Conservation (phyloP, 768 basidiomycete genomes). For the Roridomyces roridus region DNA sequence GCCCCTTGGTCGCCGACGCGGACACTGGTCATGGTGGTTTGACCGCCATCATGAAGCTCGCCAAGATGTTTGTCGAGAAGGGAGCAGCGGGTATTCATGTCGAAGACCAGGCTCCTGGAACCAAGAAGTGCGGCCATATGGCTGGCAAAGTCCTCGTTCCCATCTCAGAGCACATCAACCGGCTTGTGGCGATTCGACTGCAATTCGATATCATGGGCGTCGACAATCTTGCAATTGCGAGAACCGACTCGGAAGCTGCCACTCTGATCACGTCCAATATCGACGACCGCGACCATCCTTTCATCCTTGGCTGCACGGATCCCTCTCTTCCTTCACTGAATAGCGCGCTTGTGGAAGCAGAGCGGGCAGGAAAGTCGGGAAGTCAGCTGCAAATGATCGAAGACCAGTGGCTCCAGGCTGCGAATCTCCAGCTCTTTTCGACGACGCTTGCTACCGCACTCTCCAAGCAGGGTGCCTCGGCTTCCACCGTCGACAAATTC, state of each 20-base stretch:
- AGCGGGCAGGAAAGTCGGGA: constrained; percentile 80
- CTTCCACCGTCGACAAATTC: constrained; percentile 65
- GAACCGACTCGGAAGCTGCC: constrained; percentile 97
- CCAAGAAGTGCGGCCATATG: constrained; percentile 97
- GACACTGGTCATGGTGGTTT: constrained; percentile 98
- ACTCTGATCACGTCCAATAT: constrained; percentile 97
- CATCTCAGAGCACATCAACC: constrained; percentile 97
- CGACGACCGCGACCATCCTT: constrained; percentile 95
- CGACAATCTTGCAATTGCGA: constrained; percentile 89
- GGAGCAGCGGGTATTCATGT: constrained; percentile 98
- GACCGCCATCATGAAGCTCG: constrained; percentile 98
- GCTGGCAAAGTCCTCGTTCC: constrained; percentile 97
- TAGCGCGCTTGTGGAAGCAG: constrained; percentile 83
- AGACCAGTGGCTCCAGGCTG: constrained; percentile 83
- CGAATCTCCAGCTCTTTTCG: constrained; percentile 82
- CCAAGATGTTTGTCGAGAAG: constrained; percentile 98
- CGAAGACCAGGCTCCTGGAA: constrained; percentile 97
- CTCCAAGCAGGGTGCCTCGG: constrained; percentile 59
- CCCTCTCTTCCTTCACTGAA: constrained; percentile 72
- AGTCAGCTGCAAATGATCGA: constrained; percentile 86
- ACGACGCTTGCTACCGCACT: constrained; percentile 73
- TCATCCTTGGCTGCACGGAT: constrained; percentile 94
- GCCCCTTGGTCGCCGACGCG: constrained; percentile 95
- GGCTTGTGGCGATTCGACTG: constrained; percentile 94
- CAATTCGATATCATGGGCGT: constrained; percentile 99